Conservation (phyloP, 2,329 filamentous ascomycete species). For the Aspergillus neoniger region DNA sequence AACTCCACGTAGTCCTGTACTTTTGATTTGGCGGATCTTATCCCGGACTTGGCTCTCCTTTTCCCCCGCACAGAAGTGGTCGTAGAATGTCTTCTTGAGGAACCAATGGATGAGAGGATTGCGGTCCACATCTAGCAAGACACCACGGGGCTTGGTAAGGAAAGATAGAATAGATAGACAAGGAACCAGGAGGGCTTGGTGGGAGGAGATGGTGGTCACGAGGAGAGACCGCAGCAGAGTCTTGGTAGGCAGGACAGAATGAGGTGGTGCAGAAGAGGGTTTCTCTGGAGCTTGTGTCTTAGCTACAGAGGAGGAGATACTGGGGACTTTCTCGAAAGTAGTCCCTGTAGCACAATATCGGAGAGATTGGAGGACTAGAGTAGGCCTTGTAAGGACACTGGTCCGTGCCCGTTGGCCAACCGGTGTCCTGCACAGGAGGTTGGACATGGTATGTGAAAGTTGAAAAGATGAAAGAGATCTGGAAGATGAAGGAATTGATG, state of each 20-base stretch:
- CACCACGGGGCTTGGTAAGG: slow-evolving; percentile 6
- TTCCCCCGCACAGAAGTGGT: slow-evolving; percentile 87
- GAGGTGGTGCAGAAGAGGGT: not conserved
- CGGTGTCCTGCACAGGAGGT: not conserved
- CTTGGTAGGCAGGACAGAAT: not conserved
- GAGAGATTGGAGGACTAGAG: not conserved
- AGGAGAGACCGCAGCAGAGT: slow-evolving; percentile 45
- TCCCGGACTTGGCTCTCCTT: slow-evolving; percentile 63
- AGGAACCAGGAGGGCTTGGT: slow-evolving; percentile 63
- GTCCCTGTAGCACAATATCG: not conserved
- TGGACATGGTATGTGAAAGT: not conserved
- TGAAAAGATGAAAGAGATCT: not conserved
- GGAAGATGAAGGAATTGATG: not conserved
- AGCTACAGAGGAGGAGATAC: not conserved
- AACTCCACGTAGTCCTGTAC: slow-evolving; percentile 77
- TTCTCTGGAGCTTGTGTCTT: not conserved
- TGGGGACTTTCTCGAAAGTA: not conserved
- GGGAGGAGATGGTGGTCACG: slow-evolving; percentile 52
- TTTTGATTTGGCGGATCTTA: slow-evolving; percentile 68
- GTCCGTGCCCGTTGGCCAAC: not conserved
- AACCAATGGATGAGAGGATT: slow-evolving; percentile 71
- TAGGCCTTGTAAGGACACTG: not conserved
- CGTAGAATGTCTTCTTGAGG: slow-evolving; percentile 70
- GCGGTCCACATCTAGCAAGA: slow-evolving; percentile 68
- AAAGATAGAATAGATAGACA: slow-evolving; percentile 59